phyloP scores from a whole-genome alignment of 2,329 filamentous ascomycete genomes.

The Colletotrichum sojae region DNA sequence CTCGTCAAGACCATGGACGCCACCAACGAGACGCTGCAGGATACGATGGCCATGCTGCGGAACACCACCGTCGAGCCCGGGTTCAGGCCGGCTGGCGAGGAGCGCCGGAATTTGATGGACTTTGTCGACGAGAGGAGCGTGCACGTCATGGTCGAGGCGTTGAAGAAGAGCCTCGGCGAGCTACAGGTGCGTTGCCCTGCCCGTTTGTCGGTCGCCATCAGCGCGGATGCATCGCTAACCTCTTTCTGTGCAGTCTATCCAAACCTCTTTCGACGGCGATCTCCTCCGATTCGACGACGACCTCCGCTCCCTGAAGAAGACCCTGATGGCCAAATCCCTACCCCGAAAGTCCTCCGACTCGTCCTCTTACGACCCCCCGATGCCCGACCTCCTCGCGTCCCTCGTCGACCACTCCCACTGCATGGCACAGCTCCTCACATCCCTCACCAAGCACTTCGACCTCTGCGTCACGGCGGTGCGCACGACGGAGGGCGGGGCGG shows the following conservation, averaged over 20 bases:
- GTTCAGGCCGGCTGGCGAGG: slow-evolving; percentile 72
- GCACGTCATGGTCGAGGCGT: slow-evolving; percentile 72
- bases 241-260: slow-evolving; percentile 63
- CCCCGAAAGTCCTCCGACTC: slow-evolving; percentile 52
- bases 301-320: slow-evolving; percentile 74
- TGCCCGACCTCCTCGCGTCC: slow-evolving; percentile 69
- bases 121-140: slow-evolving; percentile 83
- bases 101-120: slow-evolving; percentile 76
- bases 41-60: slow-evolving; percentile 76
- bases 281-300: slow-evolving; percentile 82
- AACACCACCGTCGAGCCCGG: slow-evolving; percentile 74
- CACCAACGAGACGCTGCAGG: slow-evolving; percentile 74
- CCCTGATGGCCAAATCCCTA: slow-evolving; percentile 60
- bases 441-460: slow-evolving; percentile 90
- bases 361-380: slow-evolving; percentile 56
- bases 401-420: slow-evolving; percentile 83
- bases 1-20: slow-evolving; percentile 77
- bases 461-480: slow-evolving; percentile 92
- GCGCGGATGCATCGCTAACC: neutral
- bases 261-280: slow-evolving; percentile 82
- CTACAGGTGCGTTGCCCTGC: slow-evolving; percentile 67
- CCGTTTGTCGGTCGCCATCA: neutral
- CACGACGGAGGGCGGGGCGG: slow-evolving; percentile 86
- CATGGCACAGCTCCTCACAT: slow-evolving; percentile 86
- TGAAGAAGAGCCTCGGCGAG: slow-evolving; percentile 80